phyloP scores from a whole-genome alignment of 164 flowering plant genomes.

The Kingdonia uniflora region DNA sequence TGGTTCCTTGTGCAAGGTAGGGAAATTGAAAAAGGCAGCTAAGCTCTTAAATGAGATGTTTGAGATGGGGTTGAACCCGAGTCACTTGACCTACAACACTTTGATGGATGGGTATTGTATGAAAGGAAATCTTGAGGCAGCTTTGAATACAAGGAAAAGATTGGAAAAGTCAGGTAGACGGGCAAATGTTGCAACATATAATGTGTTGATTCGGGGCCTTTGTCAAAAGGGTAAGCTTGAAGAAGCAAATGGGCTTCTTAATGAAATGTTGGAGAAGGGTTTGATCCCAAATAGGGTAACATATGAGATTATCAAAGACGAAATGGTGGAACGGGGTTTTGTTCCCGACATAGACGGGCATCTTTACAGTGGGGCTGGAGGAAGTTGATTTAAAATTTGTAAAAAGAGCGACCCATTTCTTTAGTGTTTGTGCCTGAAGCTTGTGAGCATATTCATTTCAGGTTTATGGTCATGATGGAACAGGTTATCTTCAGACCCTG shows the following conservation, averaged over 20 bases:
- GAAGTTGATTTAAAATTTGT: background rate
- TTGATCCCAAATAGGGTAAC: constrained; percentile 22
- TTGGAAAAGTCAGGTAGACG: constrained; percentile 24
- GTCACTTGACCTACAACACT: constrained; percentile 25
- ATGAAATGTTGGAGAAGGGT: constrained; percentile 32
- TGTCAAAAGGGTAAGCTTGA: constrained; percentile 24
- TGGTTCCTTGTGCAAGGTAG: constrained; percentile 20
- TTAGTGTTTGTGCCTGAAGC: too few species aligned
- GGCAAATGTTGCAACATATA: constrained; percentile 25
- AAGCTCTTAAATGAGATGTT: constrained; percentile 23
- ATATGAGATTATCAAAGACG: constrained; percentile 21
- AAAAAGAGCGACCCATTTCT: too few species aligned
- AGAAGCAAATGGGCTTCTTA: constrained; percentile 24
- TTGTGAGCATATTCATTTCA: too few species aligned
- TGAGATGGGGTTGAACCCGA: constrained; percentile 18
- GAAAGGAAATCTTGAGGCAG: constrained; percentile 20
- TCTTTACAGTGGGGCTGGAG: constrained; percentile 10
- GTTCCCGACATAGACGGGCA: constrained; percentile 25
- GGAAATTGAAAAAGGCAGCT: constrained; percentile 15
- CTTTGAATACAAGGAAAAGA: constrained; percentile 15
- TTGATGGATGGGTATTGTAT: constrained; percentile 24
- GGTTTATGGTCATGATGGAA: too few species aligned
- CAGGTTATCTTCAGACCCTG: too few species aligned
- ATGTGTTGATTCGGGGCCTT: constrained; percentile 23
- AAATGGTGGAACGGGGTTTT: constrained; percentile 25